phyloP scores from a whole-genome alignment of 2,329 filamentous ascomycete species.

The Ploettnerulaceae sp. region DNA sequence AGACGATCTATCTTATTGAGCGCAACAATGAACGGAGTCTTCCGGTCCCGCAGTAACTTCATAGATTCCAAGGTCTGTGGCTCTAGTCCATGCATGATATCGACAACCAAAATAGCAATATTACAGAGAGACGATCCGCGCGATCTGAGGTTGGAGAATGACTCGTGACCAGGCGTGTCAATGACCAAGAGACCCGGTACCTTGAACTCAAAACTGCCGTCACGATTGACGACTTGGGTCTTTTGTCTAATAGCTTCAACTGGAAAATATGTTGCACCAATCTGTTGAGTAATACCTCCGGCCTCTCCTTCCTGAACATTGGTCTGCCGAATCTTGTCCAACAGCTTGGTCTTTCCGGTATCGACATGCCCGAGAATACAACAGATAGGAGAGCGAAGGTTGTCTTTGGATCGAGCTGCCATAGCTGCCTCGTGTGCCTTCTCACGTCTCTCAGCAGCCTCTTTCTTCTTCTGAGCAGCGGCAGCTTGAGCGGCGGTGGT shows the following conservation, averaged over 20 bases:
- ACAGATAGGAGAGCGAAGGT: slow-evolving; percentile 95
- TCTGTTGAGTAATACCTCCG: slow-evolving; percentile 98
- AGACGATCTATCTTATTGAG: slow-evolving; percentile 99
- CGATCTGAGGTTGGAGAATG: slow-evolving; percentile 95
- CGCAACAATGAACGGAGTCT: slow-evolving; percentile 97
- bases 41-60: slow-evolving; percentile 84
- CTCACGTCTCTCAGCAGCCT: slow-evolving; percentile 82
- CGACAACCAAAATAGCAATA: slow-evolving; percentile 97
- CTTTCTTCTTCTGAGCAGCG: slow-evolving; percentile 74
- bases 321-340: slow-evolving; percentile 97
- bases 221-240: slow-evolving; percentile 87
- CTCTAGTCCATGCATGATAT: slow-evolving; percentile 99
- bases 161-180: slow-evolving; percentile 99
- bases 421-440: slow-evolving; percentile 88
- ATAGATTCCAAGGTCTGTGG: slow-evolving; percentile 97
- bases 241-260: slow-evolving; percentile 89
- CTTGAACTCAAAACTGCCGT: slow-evolving; percentile 91
- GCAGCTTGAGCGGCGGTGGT: slow-evolving; percentile 68
- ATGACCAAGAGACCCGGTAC: slow-evolving; percentile 95
- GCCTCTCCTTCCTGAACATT: slow-evolving; percentile 99
- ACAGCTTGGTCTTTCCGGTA: slow-evolving; percentile 98
- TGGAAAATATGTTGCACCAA: slow-evolving; percentile 98
- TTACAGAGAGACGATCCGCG: slow-evolving; percentile 98
- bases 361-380: slow-evolving; percentile 99
- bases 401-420: slow-evolving; percentile 85